Base-by-base conservation (phyloP, 805 yeast species). In the Metschnikowia vanudenii region DNA sequence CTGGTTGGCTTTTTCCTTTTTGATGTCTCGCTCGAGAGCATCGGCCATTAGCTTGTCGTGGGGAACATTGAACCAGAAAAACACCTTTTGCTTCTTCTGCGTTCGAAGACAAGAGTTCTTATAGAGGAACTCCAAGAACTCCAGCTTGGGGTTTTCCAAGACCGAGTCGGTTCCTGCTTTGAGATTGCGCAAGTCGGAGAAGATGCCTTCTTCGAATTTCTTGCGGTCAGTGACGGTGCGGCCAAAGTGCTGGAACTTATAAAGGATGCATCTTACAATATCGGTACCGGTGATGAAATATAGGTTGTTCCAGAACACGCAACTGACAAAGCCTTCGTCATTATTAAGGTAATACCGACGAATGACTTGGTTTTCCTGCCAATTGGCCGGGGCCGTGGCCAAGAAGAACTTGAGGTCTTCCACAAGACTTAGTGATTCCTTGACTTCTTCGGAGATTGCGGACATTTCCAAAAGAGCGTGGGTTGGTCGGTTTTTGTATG, bases 141-240 rank as follows among this genome's bases (percentile, higher is more conserved):
- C 83, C 0, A 96, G 88, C 61, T 87, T 82, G 13, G 98, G 96
- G 39, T 80, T 81, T 63, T 92, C 98, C 47, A 92, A 71, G 4
- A 88, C 78, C 12, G 98, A 96, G 70, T 89, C 92, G 4, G 82
- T 76, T 18, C 94, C 96, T 62, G 89, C 80, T 67, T 91, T 92
- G 50, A 94, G 73, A 52, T 86, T 81, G 55, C 99, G 79, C 53
- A 92, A 69, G 64, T 94, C 98, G 7, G 96, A 85, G 57, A 94
- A 92, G 22, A 92, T 83, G 17, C 98, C 97, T 68, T 92, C 99
- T 70, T 92, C 98, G 62, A 92, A 92, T 68, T 94, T 92, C 68
- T 94, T 91, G 56, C 96, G 75, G 64, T 94, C 97, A 16, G 79
- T 64, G 19, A 94, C 82, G 50, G 79, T 79, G 51, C 98, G 75